A percentile compares a stretch with the other conserved stretches of the same genome.
Evolutionary conservation across 495 filamentous ascomycete genomes (phyloP).

Genomic region (Hypoxylon trugodes): DNA sequence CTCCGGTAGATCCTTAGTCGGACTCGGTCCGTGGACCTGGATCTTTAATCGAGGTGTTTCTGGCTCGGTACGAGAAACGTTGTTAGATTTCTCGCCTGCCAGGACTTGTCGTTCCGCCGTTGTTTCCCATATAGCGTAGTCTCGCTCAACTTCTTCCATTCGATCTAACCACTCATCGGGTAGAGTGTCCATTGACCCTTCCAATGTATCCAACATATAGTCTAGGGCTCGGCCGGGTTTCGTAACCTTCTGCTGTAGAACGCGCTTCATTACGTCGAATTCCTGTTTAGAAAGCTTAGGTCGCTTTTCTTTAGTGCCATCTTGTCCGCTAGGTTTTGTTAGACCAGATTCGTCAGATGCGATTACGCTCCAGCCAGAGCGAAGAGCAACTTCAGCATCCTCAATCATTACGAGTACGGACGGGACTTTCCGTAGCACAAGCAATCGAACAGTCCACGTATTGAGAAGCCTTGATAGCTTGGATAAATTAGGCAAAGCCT

Average conservation of each 20-base stretch:
- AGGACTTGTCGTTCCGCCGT: conserved; percentile 51
- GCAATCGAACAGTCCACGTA: conserved; percentile 78
- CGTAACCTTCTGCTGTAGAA: conserved; percentile 73
- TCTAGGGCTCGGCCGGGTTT: conserved; percentile 79
- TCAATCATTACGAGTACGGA: conserved; percentile 71
- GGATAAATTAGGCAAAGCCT: conserved; percentile 83
- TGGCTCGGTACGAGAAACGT: conserved; percentile 9
- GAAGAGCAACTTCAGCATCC: conserved; percentile 67
- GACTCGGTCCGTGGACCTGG: conserved; percentile 33
- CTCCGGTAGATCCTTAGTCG: conserved; percentile 19
- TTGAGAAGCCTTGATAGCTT: conserved; percentile 72
- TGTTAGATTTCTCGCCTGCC: conserved; percentile 41
- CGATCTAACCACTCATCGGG: conserved; percentile 88
- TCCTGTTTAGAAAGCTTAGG: conserved; percentile 56
- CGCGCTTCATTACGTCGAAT: conserved; percentile 67
- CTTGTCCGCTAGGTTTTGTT: conserved; percentile 12
- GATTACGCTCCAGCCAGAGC: conserved; percentile 69
- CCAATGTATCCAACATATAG: conserved; percentile 81
- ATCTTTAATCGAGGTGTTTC: conserved; percentile 32
- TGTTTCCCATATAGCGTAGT: conserved; percentile 80
- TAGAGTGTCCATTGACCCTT: conserved; percentile 81
- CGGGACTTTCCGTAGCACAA: conserved; percentile 76
- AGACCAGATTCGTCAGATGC: conserved; percentile 42
- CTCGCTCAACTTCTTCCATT: conserved; percentile 79
- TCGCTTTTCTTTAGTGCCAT: background rate